phyloP scores from a whole-genome alignment of 805 yeast genomes.

The Scheffersomyces lignosus region DNA sequence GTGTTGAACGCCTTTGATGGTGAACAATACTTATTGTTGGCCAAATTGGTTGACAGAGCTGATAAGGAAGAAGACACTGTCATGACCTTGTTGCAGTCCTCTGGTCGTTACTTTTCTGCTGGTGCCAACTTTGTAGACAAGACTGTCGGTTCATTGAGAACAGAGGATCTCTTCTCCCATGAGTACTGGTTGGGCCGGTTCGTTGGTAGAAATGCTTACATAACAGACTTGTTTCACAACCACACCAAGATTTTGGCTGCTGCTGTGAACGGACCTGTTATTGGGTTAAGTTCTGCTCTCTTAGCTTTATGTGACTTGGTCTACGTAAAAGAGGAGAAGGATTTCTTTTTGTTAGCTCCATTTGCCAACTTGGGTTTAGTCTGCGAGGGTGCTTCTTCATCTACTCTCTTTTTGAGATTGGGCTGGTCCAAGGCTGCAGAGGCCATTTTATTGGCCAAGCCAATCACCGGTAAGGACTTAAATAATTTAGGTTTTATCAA shows the following conservation, averaged over 20 bases:
- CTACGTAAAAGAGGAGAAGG: conserved; percentile 60
- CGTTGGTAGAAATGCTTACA: conserved; percentile 67
- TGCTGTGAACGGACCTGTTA: conserved; percentile 84
- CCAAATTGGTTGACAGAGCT: conserved; percentile 59
- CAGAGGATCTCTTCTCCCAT: conserved; percentile 30
- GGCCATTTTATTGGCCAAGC: conserved; percentile 68
- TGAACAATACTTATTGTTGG: conserved; percentile 61
- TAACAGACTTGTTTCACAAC: conserved; percentile 65
- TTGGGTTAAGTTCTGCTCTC: conserved; percentile 75
- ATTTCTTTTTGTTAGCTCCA: conserved; percentile 65
- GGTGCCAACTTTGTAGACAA: conserved; percentile 71
- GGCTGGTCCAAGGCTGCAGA: conserved; percentile 75
- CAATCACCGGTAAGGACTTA: conserved; percentile 61
- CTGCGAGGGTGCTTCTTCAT: conserved; percentile 76
- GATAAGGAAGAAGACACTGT: conserved; percentile 60
- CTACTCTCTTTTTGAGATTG: conserved; percentile 64
- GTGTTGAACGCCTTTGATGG: conserved; percentile 67
- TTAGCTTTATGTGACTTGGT: conserved; percentile 76
- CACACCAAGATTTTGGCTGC: conserved; percentile 71
- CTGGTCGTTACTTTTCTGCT: conserved; percentile 77
- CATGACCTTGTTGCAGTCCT: conserved; percentile 65
- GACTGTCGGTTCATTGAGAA: conserved; percentile 28
- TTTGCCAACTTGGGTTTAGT: conserved; percentile 82
- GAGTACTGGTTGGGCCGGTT: conserved; percentile 56
- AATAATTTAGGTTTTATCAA: conserved; percentile 60